Conservation (phyloP, 1,284 basidiomycete genomes). For the Irpex lacteus region DNA sequence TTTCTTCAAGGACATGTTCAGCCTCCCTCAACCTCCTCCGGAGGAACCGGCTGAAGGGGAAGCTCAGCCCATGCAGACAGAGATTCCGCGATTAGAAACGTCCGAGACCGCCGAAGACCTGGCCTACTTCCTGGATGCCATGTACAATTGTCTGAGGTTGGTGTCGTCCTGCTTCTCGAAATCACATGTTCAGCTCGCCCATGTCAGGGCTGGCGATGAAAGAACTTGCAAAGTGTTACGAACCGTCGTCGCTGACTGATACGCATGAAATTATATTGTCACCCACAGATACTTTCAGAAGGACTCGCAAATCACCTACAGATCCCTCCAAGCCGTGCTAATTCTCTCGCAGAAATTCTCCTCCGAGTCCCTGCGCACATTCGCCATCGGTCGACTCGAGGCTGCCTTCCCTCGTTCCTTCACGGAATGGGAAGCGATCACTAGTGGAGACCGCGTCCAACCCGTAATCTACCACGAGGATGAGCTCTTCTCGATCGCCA, state of each 20-base stretch:
- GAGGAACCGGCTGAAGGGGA: conserved; percentile 11
- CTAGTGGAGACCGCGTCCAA: background rate
- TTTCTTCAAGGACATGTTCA: conserved; percentile 15
- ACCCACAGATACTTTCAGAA: background rate
- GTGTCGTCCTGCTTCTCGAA: background rate
- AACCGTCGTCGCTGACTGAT: background rate
- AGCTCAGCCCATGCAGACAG: background rate
- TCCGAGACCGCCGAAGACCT: conserved; percentile 12
- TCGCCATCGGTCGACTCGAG: conserved; percentile 3
- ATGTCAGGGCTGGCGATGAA: background rate
- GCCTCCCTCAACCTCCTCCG: conserved; percentile 11
- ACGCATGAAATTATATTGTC: background rate
- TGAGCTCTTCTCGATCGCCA: conserved; percentile 4
- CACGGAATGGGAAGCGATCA: background rate
- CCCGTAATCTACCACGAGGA: background rate
- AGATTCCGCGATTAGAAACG: conserved; percentile 4
- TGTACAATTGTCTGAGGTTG: background rate
- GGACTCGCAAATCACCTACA: background rate
- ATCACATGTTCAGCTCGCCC: background rate
- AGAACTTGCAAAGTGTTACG: background rate
- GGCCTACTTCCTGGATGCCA: conserved; percentile 8
- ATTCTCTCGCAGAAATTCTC: background rate
- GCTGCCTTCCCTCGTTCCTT: conserved; percentile 3
- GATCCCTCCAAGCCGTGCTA: background rate
- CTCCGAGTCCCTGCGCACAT: background rate